These are phyloP conservation scores for Trichosporon sp. DNA, from an alignment of 1,284 basidiomycete species.

Conservation along the genomic window DNA sequence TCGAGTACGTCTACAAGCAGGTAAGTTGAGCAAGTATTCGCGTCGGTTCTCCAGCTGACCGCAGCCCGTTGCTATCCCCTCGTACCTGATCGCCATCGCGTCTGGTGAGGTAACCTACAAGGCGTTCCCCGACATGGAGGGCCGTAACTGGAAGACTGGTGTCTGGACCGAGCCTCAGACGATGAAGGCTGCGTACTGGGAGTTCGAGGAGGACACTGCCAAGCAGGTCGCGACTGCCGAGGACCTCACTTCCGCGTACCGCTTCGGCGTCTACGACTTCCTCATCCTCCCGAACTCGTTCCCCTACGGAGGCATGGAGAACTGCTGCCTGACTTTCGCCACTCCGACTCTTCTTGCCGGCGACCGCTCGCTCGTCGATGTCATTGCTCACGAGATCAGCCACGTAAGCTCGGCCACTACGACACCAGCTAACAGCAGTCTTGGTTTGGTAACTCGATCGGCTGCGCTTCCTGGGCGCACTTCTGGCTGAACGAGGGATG, in stretches of 20 bases:
- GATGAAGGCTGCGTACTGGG: constrained; percentile 78
- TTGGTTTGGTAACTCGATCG: constrained; percentile 81
- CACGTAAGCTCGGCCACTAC: constrained; percentile 41
- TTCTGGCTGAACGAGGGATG: constrained; percentile 94
- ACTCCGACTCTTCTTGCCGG: constrained; percentile 83
- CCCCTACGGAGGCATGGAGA: constrained; percentile 70
- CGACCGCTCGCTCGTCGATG: constrained; percentile 81
- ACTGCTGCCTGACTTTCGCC: constrained; percentile 77
- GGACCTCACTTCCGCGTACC: constrained; percentile 70
- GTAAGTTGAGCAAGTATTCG: constrained; percentile 54
- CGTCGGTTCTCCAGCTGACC: not conserved
- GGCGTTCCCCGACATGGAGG: constrained; percentile 64
- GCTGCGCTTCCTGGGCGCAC: constrained; percentile 60
- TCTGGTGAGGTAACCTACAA: constrained; percentile 78
- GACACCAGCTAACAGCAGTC: constrained; percentile 61
- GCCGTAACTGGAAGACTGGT: constrained; percentile 74
- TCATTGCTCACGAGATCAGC: constrained; percentile 68
- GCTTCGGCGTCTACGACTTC: constrained; percentile 87
- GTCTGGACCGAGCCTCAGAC: constrained; percentile 87
- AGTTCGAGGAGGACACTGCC: constrained; percentile 81
- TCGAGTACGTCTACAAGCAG: constrained; percentile 60
- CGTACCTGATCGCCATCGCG: constrained; percentile 85
- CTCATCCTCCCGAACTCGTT: constrained; percentile 92
- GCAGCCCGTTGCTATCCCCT: constrained; percentile 79
- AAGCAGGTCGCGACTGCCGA: constrained; percentile 73